Conservation (phyloP, 83 land plant species). For the Larix sibirica region DNA sequence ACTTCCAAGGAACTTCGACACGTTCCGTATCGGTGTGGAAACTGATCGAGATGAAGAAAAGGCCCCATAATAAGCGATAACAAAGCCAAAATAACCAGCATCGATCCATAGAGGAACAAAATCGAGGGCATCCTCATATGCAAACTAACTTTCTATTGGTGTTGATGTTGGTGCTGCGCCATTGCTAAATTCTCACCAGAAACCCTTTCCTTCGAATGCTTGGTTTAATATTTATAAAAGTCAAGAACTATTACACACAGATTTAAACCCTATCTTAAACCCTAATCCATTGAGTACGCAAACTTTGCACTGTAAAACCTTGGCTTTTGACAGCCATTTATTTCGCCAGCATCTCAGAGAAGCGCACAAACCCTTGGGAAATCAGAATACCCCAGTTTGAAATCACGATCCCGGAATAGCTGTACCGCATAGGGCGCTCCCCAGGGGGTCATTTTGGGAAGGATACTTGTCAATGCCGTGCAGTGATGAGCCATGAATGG, state of each 20-base stretch:
- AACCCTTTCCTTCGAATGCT: not conserved
- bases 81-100: constrained; percentile 3
- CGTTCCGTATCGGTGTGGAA: not conserved
- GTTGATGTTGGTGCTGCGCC: constrained; percentile 2
- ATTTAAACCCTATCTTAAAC: not conserved
- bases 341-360: too few species aligned
- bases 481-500: too few species aligned
- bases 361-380: too few species aligned
- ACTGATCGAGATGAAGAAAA: constrained; percentile 1
- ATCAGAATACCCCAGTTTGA: too few species aligned
- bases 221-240: not conserved
- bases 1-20: not conserved
- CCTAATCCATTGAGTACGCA: too few species aligned
- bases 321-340: too few species aligned
- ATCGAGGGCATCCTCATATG: not conserved
- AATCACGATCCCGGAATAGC: too few species aligned
- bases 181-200: not conserved
- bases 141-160: not conserved
- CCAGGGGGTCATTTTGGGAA: too few species aligned
- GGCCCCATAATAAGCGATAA: not conserved
- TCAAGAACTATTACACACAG: not conserved
- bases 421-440: too few species aligned
- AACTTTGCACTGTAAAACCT: too few species aligned
- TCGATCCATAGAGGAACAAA: not conserved
- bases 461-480: too few species aligned